phyloP scores from a whole-genome alignment of 495 filamentous ascomycete genomes.

The Podospora conica region DNA sequence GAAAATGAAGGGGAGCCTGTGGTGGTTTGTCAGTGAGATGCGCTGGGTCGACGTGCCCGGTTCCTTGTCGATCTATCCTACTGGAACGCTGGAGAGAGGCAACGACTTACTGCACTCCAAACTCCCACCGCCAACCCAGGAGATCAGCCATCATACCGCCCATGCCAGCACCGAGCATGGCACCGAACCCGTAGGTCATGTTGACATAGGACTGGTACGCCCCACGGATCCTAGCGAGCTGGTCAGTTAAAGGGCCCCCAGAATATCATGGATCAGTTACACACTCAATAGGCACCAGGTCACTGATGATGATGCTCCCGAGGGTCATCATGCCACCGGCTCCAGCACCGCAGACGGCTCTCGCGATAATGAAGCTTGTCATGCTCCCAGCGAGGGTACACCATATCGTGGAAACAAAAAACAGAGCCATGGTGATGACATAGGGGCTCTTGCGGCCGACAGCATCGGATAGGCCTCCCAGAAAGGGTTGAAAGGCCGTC shows the following conservation, averaged over 20 bases:
- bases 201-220: slow-evolving; percentile 75
- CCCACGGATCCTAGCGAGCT: slow-evolving; percentile 46
- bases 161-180: slow-evolving; percentile 62
- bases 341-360: slow-evolving; percentile 68
- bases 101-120: slow-evolving; percentile 47
- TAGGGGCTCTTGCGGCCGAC: slow-evolving; percentile 67
- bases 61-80: background rate
- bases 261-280: background rate
- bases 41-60: background rate
- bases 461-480: slow-evolving; percentile 66
- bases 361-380: slow-evolving; percentile 62
- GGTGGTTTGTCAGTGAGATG: background rate
- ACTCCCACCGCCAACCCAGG: slow-evolving; percentile 69
- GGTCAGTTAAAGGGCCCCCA: background rate
- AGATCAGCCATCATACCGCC: slow-evolving; percentile 68
- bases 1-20: slow-evolving; percentile 50
- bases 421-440: slow-evolving; percentile 55
- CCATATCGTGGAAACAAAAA: slow-evolving; percentile 62
- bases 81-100: background rate
- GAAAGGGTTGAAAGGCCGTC: slow-evolving; percentile 66
- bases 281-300: slow-evolving; percentile 68
- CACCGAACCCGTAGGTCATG: slow-evolving; percentile 54
- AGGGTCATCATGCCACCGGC: slow-evolving; percentile 69
- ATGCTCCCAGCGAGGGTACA: slow-evolving; percentile 68
- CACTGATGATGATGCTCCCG: slow-evolving; percentile 66